Base-by-base conservation (phyloP, 495 filamentous ascomycete genomes). In the Podospora tetraspora region DNA sequence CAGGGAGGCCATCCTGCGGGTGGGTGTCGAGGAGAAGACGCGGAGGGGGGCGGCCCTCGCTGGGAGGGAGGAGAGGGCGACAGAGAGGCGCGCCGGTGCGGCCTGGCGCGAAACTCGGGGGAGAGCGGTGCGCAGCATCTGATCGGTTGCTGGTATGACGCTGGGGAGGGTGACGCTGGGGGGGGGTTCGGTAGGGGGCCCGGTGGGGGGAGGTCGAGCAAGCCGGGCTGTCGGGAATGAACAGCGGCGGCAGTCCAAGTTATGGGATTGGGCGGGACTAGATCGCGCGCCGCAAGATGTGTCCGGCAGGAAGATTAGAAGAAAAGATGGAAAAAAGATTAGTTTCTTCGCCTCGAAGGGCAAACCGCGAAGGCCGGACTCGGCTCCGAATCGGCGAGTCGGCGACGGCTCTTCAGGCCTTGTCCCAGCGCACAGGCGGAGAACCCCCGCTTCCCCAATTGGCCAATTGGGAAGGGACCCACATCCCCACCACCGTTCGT, bases 61-160 rank as follows among this genome's bases (percentile, higher is more conserved):
- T 13, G 67, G 19, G 10, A 34, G 19, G 62, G 74, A 68, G 62
- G 22, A 63, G 22, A 68, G 25, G 43, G 77, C 67, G 23, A 69
- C 69, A 63, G 61, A 30, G n/a, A 62, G 57, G 13, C 66, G 66
- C 29, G 25, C 43, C 27, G 69, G 62, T 57, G 56, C 62, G 32
- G 71, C 68, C 73, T 71, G 73, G 60, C 74, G 71, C 61, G 73
- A 70, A 56, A 71, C 72, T 67, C 70, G 68, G 57, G 69, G 52
- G 23, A 76, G 32, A 19, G 66, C 66, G 9, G 64, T 71, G 66
- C 77, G 73, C 57, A 79, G 70, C 77, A 79, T 79, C 57, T 65
- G 63, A 43, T 59, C 19, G 62, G 23, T 57, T 7, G 66, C 23
- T 52, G n/a, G 59, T 7, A 37, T 22, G 57, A 61, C 23, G 23